These are phyloP conservation scores for Teunomyces atbi DNA, from an alignment of 805 yeast species.

Conservation along the genomic window DNA sequence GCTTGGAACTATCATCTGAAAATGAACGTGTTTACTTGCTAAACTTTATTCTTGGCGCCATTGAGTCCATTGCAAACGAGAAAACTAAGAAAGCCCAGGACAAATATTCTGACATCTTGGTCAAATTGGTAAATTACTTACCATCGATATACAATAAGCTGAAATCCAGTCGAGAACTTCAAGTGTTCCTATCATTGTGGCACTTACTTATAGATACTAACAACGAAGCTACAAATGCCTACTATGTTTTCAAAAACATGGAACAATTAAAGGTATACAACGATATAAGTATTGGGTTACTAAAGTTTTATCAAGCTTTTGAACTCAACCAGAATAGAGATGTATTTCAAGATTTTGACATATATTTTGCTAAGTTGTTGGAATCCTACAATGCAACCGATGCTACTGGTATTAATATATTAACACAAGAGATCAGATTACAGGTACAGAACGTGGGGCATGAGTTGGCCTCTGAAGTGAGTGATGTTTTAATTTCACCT, in stretches of 20 bases:
- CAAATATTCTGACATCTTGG: slow-evolving; percentile 16
- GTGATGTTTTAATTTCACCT: slow-evolving; percentile 10
- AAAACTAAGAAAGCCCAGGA: slow-evolving; percentile 15
- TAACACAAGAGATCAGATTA: slow-evolving; percentile 22
- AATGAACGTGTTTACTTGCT: slow-evolving; percentile 28
- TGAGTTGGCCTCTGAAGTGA: slow-evolving; percentile 20
- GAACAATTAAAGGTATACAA: slow-evolving; percentile 27
- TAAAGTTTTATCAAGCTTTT: slow-evolving; percentile 19
- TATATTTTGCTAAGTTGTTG: slow-evolving; percentile 13
- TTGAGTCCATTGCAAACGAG: slow-evolving; percentile 25
- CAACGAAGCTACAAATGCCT: slow-evolving; percentile 15
- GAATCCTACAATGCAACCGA: slow-evolving; percentile 7
- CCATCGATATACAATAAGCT: slow-evolving; percentile 21
- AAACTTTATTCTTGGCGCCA: slow-evolving; percentile 41
- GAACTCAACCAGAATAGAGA: not conserved
- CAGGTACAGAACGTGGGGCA: slow-evolving; percentile 24
- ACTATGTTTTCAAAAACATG: slow-evolving; percentile 23
- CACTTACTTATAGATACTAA: slow-evolving; percentile 17
- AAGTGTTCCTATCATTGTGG: slow-evolving; percentile 27
- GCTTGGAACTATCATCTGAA: slow-evolving; percentile 23
- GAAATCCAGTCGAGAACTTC: slow-evolving; percentile 17
- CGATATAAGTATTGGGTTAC: slow-evolving; percentile 21
- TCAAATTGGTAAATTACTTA: slow-evolving; percentile 23
- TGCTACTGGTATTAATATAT: slow-evolving; percentile 7
- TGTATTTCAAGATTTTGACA: slow-evolving; percentile 11